Evolutionary conservation across 2,329 filamentous ascomycete species (phyloP).

Genomic region (Bipolaris bicolor): DNA sequence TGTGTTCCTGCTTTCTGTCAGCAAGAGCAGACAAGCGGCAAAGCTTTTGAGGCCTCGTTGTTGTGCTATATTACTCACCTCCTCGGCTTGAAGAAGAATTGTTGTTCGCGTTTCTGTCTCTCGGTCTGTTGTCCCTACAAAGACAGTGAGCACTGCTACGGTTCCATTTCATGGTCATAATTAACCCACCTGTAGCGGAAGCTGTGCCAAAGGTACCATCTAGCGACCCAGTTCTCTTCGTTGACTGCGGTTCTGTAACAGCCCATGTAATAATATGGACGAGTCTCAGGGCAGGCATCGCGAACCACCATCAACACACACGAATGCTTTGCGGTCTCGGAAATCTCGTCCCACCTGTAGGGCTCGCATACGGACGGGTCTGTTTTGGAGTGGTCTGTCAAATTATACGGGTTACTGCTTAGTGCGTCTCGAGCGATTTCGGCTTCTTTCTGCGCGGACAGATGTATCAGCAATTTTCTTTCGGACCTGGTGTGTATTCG

Average conservation of each 20-base stretch:
- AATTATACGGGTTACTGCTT: constrained; percentile 47
- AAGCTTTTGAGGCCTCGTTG: background rate
- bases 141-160: constrained; percentile 1
- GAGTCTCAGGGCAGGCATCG: constrained; percentile 48
- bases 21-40: background rate
- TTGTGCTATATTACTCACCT: constrained; percentile 2
- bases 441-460: constrained; percentile 50
- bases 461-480: constrained; percentile 10
- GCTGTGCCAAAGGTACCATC: constrained; percentile 60
- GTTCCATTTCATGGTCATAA: no score
- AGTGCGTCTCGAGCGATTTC: constrained; percentile 50
- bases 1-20: constrained; percentile 16
- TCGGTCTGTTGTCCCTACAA: constrained; percentile 43
- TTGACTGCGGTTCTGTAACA: constrained; percentile 49
- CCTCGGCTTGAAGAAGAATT: background rate
- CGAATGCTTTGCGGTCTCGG: constrained; percentile 55
- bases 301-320: constrained; percentile 53
- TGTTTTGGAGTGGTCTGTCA: constrained; percentile 46
- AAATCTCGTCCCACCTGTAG: constrained; percentile 56
- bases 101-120: constrained; percentile 9
- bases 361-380: constrained; percentile 45
- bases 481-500: constrained; percentile 9
- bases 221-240: constrained; percentile 58
- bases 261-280: constrained; percentile 51
- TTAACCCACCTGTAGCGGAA: constrained; percentile 51